Evolutionary conservation across 1,284 basidiomycete genomes (phyloP).

Genomic region (Phylloporus gajari): DNA sequence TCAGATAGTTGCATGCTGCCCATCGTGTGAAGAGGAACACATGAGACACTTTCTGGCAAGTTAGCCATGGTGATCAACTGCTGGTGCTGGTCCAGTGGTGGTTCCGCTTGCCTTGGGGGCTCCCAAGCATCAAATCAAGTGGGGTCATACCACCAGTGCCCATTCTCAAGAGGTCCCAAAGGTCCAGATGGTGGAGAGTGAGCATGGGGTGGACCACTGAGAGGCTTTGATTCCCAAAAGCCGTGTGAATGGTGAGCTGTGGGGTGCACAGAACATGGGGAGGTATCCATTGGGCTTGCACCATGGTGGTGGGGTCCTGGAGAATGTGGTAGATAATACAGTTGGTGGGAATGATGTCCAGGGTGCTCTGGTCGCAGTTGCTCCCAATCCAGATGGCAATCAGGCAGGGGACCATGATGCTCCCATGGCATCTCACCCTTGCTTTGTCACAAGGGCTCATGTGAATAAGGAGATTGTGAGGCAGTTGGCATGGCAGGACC

Average conservation of each 20-base stretch:
- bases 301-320: slow-evolving; percentile 44
- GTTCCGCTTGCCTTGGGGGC: slow-evolving; percentile 28
- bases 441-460: too few relatives aligned
- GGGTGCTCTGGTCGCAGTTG: slow-evolving; percentile 62
- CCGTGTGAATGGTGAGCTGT: slow-evolving; percentile 29
- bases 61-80: slow-evolving; percentile 36
- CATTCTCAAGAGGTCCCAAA: slow-evolving; percentile 29
- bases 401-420: too few relatives aligned
- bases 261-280: slow-evolving; percentile 62
- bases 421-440: too few relatives aligned
- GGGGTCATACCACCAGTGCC: slow-evolving; percentile 48
- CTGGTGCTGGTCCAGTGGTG: slow-evolving; percentile 35
- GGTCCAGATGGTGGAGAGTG: slow-evolving; percentile 38
- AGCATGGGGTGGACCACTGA: slow-evolving; percentile 36
- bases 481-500: too few relatives aligned
- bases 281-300: slow-evolving; percentile 59
- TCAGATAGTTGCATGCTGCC: slow-evolving; percentile 43
- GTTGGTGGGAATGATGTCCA: slow-evolving; percentile 33
- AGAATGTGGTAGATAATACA: slow-evolving; percentile 33
- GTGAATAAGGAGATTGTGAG: too few relatives aligned
- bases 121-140: slow-evolving; percentile 36
- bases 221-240: slow-evolving; percentile 48
- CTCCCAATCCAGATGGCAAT: slow-evolving; percentile 73
- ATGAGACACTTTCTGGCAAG: slow-evolving; percentile 47
- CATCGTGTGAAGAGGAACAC: slow-evolving; percentile 37